phyloP scores from a whole-genome alignment of 352 stramenopile genomes.

The Peronospora tabacina region DNA sequence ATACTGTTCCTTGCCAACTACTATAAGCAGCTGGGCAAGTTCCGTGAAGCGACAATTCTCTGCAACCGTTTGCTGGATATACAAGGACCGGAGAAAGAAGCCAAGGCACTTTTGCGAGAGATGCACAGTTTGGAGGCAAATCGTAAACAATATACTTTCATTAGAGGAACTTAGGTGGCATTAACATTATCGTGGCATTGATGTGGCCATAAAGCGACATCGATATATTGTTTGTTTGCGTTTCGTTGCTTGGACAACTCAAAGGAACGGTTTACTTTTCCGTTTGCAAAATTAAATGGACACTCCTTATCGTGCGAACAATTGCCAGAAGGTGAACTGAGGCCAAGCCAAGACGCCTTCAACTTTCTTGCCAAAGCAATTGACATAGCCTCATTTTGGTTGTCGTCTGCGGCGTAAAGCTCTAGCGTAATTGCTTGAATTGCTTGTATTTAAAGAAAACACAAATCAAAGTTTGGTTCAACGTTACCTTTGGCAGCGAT shows the following conservation, averaged over 20 bases:
- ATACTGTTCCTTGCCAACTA: conserved; percentile 79
- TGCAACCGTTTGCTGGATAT: conserved; percentile 75
- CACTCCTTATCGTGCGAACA: conserved; percentile 1
- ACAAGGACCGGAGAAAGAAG: conserved; percentile 73
- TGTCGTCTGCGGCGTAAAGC: conserved; percentile 11
- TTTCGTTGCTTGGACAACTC: conserved; percentile 22
- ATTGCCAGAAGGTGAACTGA: conserved; percentile 3
- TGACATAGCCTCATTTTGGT: conserved; percentile 4
- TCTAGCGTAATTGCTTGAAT: conserved; percentile 22
- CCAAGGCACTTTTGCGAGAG: conserved; percentile 66
- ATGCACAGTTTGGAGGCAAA: conserved; percentile 63
- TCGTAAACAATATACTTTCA: conserved; percentile 8
- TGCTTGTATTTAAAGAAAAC: conserved; percentile 18
- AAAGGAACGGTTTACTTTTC: conserved; percentile 14
- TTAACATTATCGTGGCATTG: conserved; percentile 5
- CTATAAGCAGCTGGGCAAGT: conserved; percentile 64
- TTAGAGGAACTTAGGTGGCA: conserved; percentile 2
- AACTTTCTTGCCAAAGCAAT: conserved; percentile 14
- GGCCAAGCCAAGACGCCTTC: conserved; percentile 18
- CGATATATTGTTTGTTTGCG: conserved; percentile 19
- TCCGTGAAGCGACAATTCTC: conserved; percentile 48
- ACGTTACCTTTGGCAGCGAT: background rate
- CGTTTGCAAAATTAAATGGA: background rate
- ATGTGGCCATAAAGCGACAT: conserved; percentile 14
- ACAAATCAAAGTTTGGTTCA: conserved; percentile 4